Percentiles rank a stretch among this genome's conserved stretches.
These are phyloP conservation scores for Cladobotryum protrusum DNA, from an alignment of 2,329 filamentous ascomycete genomes.

Conservation along the genomic window DNA sequence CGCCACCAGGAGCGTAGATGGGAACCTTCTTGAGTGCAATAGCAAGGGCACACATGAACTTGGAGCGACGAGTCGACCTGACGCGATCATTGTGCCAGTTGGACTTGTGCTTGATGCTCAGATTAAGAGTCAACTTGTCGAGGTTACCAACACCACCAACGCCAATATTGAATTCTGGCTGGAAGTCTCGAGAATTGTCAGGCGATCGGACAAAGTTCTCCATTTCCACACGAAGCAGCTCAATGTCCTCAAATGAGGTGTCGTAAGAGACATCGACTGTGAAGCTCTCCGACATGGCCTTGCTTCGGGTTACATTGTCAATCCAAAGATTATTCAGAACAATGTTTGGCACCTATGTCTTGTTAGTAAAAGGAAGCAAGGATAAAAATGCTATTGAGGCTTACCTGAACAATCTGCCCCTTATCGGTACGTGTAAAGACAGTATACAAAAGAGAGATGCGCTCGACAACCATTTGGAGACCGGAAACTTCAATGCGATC, in stretches of 20 bases:
- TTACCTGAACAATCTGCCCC: constrained; percentile 63
- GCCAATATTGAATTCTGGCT: constrained; percentile 72
- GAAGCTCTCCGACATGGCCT: constrained; percentile 83
- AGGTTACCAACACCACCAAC: constrained; percentile 74
- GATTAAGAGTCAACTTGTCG: constrained; percentile 77
- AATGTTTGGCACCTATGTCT: constrained; percentile 73
- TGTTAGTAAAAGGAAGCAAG: too few species aligned
- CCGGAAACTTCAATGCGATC: constrained; percentile 79
- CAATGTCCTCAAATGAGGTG: constrained; percentile 83
- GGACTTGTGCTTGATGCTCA: constrained; percentile 86
- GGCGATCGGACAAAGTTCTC: constrained; percentile 74
- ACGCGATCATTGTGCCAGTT: constrained; percentile 87
- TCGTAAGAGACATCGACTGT: constrained; percentile 77
- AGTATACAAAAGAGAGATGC: constrained; percentile 89
- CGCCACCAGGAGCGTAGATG: constrained; percentile 75
- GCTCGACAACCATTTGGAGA: constrained; percentile 74
- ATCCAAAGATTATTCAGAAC: constrained; percentile 89
- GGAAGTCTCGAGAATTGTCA: constrained; percentile 88
- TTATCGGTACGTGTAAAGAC: constrained; percentile 80
- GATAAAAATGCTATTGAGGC: neutral
- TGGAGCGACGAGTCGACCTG: constrained; percentile 74
- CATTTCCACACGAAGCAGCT: constrained; percentile 78
- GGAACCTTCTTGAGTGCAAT: constrained; percentile 80
- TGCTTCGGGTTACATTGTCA: constrained; percentile 86
- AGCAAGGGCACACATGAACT: constrained; percentile 93